Base-by-base conservation (phyloP, 495 filamentous ascomycete genomes). In the Aspergillus bertholletiae region DNA sequence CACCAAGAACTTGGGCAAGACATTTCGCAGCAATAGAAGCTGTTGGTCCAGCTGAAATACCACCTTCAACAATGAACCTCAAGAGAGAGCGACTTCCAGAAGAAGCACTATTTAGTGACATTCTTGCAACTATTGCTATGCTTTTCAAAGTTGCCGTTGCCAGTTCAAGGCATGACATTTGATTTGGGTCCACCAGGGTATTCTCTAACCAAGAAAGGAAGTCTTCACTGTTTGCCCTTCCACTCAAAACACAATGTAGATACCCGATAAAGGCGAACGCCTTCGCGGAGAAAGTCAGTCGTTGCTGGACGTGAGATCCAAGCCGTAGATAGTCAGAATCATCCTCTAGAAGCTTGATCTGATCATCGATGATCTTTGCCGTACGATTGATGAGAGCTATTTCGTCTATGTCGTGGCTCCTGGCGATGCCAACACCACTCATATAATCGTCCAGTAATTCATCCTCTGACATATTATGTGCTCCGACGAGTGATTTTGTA, bases 141-240 rank as follows among this genome's bases (percentile, higher is more conserved):
- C 85, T 86, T 71, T 88, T 90, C 41, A 97, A 76, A 9, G 92
- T 83, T 5, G 84, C 84, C 18, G 82, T 78, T 4, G 90, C 90
- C 49, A 98, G 71, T 12, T 77, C 80, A 43, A 84, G 78, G 63
- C 88, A 86, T 1, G 86, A 80, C 82, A 96, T 95, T 63, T 97
- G 89, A 44, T 83, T 76, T 5, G 86, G 73, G 65, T 97, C 89
- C 21, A 77, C 73, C 39, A 97, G 73, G 8, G 86, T 84, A 59
- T 86, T 82, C 54, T 96, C 88, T 22, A 97, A 78, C 95, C 95
- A 97, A 8, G 81, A 75, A 70, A 95, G 80, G 22, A 97, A 80
- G n/a, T 86, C 65, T 40, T 96, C 90, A 26, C 80, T 75, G 63
- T 94, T 92, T 7, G 88, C 87, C 35, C 84, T 82, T 59, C 90